Evolutionary conservation across 2,329 filamentous ascomycete genomes (phyloP).

Genomic region (Aspergillus carbonarius): DNA sequence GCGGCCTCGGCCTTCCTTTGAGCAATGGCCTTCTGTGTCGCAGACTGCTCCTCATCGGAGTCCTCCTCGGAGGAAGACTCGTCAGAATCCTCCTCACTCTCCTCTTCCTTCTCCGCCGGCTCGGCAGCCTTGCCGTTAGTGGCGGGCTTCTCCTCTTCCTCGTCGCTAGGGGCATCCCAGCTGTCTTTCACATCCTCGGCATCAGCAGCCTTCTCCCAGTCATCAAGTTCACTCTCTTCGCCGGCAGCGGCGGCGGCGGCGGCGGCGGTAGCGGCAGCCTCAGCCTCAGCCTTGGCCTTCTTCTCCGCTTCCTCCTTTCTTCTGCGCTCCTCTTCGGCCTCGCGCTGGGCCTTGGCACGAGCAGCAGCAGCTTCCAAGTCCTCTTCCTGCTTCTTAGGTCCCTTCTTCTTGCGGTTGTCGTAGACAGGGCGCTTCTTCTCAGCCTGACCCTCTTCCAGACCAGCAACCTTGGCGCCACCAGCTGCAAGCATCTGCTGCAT

Average conservation of each 20-base stretch:
- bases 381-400: slow-evolving; percentile 61
- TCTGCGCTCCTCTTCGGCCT: slow-evolving; percentile 56
- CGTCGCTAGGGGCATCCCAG: slow-evolving; percentile 70
- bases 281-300: slow-evolving; percentile 74
- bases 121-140: slow-evolving; percentile 18
- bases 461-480: slow-evolving; percentile 46
- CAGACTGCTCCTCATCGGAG: slow-evolving; percentile 68
- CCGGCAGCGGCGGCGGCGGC: slow-evolving; percentile 53
- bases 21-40: slow-evolving; percentile 68
- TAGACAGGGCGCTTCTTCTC: slow-evolving; percentile 76
- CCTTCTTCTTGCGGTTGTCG: slow-evolving; percentile 76
- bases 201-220: slow-evolving; percentile 84
- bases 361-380: slow-evolving; percentile 52
- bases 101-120: slow-evolving; percentile 24
- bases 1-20: slow-evolving; percentile 85
- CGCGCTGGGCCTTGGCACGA: slow-evolving; percentile 45
- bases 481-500: slow-evolving; percentile 52
- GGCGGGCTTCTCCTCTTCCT: slow-evolving; percentile 60
- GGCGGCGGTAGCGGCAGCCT: slow-evolving; percentile 63
- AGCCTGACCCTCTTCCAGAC: slow-evolving; percentile 45
- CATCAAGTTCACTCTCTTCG: slow-evolving; percentile 63
- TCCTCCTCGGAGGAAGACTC: slow-evolving; percentile 49
- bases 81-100: slow-evolving; percentile 26
- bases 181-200: slow-evolving; percentile 82
- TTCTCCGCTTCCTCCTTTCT: slow-evolving; percentile 71